A percentile compares a stretch with the other conserved stretches of the same genome.
phyloP scores from a whole-genome alignment of 31 red algal species.

The Endocladia muricata region DNA sequence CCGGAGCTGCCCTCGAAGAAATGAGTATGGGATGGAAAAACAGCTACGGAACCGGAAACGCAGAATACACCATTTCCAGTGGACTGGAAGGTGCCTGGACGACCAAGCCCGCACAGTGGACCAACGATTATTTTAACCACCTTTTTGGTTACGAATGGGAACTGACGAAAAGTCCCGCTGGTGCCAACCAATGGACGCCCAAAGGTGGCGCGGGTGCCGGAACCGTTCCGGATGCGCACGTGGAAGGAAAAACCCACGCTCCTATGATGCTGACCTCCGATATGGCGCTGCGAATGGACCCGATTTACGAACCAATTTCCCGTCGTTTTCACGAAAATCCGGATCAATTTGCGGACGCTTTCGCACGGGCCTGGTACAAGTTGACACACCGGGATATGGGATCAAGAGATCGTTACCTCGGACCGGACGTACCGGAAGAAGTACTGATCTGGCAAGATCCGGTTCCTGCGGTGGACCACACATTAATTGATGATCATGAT shows the following conservation, averaged over 20 bases:
- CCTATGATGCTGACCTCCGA: constrained; percentile 24
- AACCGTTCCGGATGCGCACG: constrained; percentile 15
- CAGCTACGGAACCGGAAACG: background rate
- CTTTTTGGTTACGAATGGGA: constrained; percentile 19
- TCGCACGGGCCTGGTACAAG: constrained; percentile 20
- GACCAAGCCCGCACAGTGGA: constrained; percentile 3
- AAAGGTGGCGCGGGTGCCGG: background rate
- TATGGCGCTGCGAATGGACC: constrained; percentile 12
- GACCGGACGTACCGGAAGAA: background rate
- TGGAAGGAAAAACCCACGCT: background rate
- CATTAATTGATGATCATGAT: constrained; percentile 1
- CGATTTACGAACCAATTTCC: background rate
- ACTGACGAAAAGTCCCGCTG: constrained; percentile 9
- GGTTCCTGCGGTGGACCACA: constrained; percentile 3
- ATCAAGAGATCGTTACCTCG: constrained; percentile 2
- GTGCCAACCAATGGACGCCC: constrained; percentile 10
- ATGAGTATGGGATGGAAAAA: constrained; percentile 9
- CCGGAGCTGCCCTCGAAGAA: constrained; percentile 1
- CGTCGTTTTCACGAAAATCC: constrained; percentile 2
- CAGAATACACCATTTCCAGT: background rate
- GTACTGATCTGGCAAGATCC: constrained; percentile 20
- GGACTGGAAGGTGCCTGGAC: constrained; percentile 15
- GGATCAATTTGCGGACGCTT: constrained; percentile 7
- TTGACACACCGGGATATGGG: constrained; percentile 19
- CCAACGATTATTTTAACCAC: background rate